Conservation (phyloP, 2,329 filamentous ascomycete species). For the Coleophoma eucalyptorum region DNA sequence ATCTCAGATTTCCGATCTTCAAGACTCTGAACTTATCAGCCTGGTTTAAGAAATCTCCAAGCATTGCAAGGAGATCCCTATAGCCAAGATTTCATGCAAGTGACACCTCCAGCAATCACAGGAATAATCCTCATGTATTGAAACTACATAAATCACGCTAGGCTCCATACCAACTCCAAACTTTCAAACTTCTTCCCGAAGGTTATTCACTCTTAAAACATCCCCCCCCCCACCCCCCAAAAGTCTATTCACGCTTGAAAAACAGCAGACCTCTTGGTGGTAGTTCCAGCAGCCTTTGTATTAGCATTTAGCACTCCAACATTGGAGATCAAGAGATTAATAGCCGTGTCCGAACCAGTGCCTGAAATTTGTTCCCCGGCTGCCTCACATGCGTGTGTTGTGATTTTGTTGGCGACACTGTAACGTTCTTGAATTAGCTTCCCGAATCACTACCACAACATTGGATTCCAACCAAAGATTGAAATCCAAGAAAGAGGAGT, state of each 20-base stretch:
- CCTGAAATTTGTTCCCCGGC: conserved; percentile 15
- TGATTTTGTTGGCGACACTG: conserved; percentile 19
- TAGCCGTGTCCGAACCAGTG: conserved; percentile 11
- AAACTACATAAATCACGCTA: too few relatives aligned
- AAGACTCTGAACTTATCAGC: too few relatives aligned
- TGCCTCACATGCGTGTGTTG: conserved; percentile 14
- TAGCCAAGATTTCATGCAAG: too few relatives aligned
- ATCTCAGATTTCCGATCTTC: too few relatives aligned
- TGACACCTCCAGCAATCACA: too few relatives aligned
- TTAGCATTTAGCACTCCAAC: conserved; percentile 19
- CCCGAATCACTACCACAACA: not conserved
- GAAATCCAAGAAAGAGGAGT: not conserved
- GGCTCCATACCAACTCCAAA: too few relatives aligned
- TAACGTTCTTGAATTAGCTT: not conserved
- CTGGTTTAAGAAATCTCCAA: too few relatives aligned
- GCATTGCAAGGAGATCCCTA: too few relatives aligned
- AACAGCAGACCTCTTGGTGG: conserved; percentile 6
- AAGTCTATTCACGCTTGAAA: not conserved
- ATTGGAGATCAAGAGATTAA: conserved; percentile 20
- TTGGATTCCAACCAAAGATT: not conserved
- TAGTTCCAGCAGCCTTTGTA: conserved; percentile 13
- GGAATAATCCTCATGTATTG: too few relatives aligned
- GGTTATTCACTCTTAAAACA: too few relatives aligned
- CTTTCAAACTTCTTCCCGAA: too few relatives aligned
- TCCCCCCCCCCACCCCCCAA: too few relatives aligned